Percentiles rank a stretch among this genome's conserved stretches.
Conservation (phyloP, 768 basidiomycete genomes). For the Podaxis pistillaris region DNA sequence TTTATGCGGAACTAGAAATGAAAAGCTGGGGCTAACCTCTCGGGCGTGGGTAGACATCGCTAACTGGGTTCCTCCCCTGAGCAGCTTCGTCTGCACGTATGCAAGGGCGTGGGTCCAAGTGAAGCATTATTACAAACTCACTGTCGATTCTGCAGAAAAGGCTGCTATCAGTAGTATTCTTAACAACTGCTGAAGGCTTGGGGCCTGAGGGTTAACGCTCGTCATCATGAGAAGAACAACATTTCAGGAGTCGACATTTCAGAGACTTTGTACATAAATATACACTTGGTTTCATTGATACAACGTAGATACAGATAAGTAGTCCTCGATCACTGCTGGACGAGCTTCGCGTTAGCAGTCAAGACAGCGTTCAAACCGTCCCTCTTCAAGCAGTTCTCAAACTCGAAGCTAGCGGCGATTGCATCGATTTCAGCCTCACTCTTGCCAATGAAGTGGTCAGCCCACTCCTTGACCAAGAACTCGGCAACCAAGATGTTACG, state of each 20-base stretch:
- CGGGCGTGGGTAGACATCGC: slow-evolving; percentile 36
- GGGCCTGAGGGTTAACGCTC: not conserved
- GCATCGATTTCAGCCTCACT: slow-evolving; percentile 61
- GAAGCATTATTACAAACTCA: slow-evolving; percentile 49
- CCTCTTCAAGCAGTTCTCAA: slow-evolving; percentile 66
- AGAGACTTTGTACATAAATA: not conserved
- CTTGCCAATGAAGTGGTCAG: slow-evolving; percentile 63
- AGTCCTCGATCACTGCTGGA: not conserved
- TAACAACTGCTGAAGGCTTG: slow-evolving; percentile 28
- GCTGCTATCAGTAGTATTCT: slow-evolving; percentile 41
- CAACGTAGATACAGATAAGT: not conserved
- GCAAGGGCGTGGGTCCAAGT: slow-evolving; percentile 52
- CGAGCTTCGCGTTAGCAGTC: slow-evolving; percentile 35
- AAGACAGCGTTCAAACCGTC: slow-evolving; percentile 62
- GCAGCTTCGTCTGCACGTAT: slow-evolving; percentile 50
- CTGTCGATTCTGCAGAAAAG: slow-evolving; percentile 52
- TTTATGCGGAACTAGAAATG: not conserved
- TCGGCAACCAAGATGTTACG: slow-evolving; percentile 70
- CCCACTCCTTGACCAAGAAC: slow-evolving; percentile 73
- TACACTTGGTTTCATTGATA: not conserved
- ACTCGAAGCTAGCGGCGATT: slow-evolving; percentile 74
- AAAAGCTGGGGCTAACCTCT: not conserved
- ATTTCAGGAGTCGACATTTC: not conserved
- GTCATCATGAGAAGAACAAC: not conserved
- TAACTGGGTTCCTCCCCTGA: slow-evolving; percentile 49